Conservation (phyloP, 192 early-diverging fungal genomes). For the Coemansia erecta region DNA sequence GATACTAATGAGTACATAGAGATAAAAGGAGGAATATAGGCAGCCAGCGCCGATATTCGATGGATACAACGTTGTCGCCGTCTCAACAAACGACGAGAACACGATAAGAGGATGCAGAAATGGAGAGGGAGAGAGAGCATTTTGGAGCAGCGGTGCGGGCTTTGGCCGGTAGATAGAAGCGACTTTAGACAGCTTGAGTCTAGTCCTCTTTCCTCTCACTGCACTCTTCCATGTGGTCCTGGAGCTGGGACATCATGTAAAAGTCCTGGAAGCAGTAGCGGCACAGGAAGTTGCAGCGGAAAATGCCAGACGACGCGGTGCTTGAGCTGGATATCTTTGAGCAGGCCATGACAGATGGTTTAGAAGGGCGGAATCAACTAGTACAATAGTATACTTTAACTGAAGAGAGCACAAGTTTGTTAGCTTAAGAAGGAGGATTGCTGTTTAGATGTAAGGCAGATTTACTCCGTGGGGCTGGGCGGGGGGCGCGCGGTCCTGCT, state of each 20-base stretch:
- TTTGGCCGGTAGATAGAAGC: no score
- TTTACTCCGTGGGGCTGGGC: no score
- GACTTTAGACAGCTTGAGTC: background rate
- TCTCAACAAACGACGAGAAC: no score
- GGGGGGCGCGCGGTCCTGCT: no score
- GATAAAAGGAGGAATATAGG: background rate
- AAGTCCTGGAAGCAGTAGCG: conserved; percentile 31
- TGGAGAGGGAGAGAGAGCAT: no score
- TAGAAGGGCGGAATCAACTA: background rate
- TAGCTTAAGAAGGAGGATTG: background rate
- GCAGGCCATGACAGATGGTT: conserved; percentile 20
- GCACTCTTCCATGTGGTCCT: conserved; percentile 39
- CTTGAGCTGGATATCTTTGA: conserved; percentile 20
- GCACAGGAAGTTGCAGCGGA: conserved; percentile 38
- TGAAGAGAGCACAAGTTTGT: background rate
- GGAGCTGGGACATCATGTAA: conserved; percentile 13
- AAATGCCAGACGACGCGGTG: conserved; percentile 24
- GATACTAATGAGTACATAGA: background rate
- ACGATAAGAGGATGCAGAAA: no score
- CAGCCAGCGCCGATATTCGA: no score
- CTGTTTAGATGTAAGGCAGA: background rate
- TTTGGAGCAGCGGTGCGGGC: no score
- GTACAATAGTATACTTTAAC: background rate
- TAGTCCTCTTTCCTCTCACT: conserved; percentile 1
- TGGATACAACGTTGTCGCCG: no score